Base-by-base conservation (phyloP, 2,329 filamentous ascomycete species). In the Fusarium sp. region DNA sequence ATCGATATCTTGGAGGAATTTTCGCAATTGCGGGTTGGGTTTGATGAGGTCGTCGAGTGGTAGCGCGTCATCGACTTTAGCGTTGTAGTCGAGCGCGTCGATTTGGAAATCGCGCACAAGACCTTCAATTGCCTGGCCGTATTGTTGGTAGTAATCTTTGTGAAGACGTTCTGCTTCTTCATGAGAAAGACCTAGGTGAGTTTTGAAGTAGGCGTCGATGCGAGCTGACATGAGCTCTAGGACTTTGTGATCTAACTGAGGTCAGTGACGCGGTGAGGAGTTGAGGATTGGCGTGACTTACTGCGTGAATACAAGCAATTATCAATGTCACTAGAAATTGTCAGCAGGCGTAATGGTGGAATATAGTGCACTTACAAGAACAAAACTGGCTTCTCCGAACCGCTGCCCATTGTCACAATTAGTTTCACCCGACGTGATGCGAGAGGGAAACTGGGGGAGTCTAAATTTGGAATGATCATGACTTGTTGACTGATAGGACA, bases 41-140 rank as follows among this genome's bases (percentile, higher is more conserved):
- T 90, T 91, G 77, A 99, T 91, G 75, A 98, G 88, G 20, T 87
- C 84, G 76, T 98, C 93, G 7, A 99, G 86, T 0, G 96, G 94
- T n/a, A 99, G 83, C 6, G 96, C 95, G 79, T 99, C 96, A 78
- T 99, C 96, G 20, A 99, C 96, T 81, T 97, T 91, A 71, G 88
- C 83, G 80, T 99, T 99, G 84, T 98, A 99, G 55, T 97, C 94
- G 4, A 99, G 85, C 2, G 96, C 92, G 76, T 98, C 93, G 75
- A 99, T 97, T 80, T 97, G 91, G 82, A 99, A 96, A 81, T 98
- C 92, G 13, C 94, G 90, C 25, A 97, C 93, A 1, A 99, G 87
- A 1, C 96, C 96, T 82, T 98, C 94, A 68, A 99, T 96, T 30
- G 96, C 96, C 18, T 99, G 88, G n/a, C 97, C 96, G 79, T 99